A percentile compares a stretch with the other conserved stretches of the same genome.
phyloP scores from a whole-genome alignment of 352 stramenopile genomes.

The Phytophthora cryptogea region DNA sequence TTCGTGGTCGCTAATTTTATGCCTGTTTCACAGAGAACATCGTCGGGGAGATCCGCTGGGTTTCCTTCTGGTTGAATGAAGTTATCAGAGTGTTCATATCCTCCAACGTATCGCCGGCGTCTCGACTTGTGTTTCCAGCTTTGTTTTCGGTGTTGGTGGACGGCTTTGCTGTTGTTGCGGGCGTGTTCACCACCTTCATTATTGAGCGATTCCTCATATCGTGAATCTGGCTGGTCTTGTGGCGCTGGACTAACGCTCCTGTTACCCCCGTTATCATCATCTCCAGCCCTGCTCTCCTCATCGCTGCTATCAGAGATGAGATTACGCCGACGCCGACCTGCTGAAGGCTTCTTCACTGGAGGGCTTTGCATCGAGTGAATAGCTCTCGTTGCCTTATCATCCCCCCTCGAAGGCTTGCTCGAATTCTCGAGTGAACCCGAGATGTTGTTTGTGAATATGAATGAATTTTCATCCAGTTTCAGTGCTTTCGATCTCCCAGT shows the following conservation, averaged over 20 bases:
- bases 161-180: background rate
- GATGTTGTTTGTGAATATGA: constrained; percentile 12
- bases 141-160: constrained; percentile 6
- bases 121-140: constrained; percentile 26
- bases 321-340: constrained; percentile 30
- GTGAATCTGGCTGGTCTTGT: background rate
- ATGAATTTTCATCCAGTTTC: constrained; percentile 23
- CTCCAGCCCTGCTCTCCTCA: constrained; percentile 33
- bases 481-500: constrained; percentile 4
- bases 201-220: background rate
- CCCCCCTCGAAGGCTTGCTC: constrained; percentile 14
- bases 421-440: constrained; percentile 6
- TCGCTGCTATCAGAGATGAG: constrained; percentile 49
- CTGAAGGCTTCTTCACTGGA: constrained; percentile 2
- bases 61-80: constrained; percentile 90
- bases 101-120: constrained; percentile 63
- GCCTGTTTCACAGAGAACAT: constrained; percentile 66
- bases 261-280: constrained; percentile 5
- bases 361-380: background rate
- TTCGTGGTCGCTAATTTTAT: constrained; percentile 44
- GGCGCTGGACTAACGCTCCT: constrained; percentile 3
- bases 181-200: background rate
- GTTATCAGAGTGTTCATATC: constrained; percentile 61
- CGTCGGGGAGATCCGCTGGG: constrained; percentile 68
- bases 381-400: background rate